Base-by-base conservation (phyloP, 331 rosid species). In the Pyrus hybrid region DNA sequence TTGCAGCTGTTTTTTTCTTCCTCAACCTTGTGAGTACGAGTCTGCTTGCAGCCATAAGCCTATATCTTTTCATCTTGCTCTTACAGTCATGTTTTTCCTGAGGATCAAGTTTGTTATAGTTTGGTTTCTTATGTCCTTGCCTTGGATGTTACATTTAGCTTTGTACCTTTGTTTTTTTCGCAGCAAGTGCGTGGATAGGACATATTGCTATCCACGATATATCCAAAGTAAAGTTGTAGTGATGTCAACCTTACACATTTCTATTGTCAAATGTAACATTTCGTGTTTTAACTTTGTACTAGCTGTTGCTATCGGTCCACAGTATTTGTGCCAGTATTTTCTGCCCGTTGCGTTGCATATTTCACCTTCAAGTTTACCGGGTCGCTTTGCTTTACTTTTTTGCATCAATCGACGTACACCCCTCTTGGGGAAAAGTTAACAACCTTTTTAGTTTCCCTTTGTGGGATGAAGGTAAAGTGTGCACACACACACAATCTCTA, bases 1-100 rank as follows among this genome's bases (percentile, higher is more conserved):
- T 74, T 81, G 90, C 84, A 80, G 90, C 80, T 81, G 80, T 67
- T 70, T 30, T 30, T 65, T 64, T 53, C 62, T 74, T 74, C 64
- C 57, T 80, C 84, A 68, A 73, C 70, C 63, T 76, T 51, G 66
- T 43, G 45, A 58, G 75, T 53, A 33, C 9, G 25, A 58, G 68
- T 63, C 17, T 54, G 78, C 58, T 53, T n/a, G 67, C 58, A 70
- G 58, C 67, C 35, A 5, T 32, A 57, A 45, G 16, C 63, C 67
- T 29, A 54, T 62, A 28, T 66, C 6, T 35, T 49, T 45, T 63
- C 64, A 35, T 37, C 26, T 71, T 56, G 54, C 20, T 1, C 26
- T 58, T 22, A 61, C 51, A 7, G 63, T 35, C 30, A 60, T 4
- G 28, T 60, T 28, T 72, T 72, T 60, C 58, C 76, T 0, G 68